Percentiles rank a stretch among this genome's conserved stretches.
phyloP scores from a whole-genome alignment of 306 rosid genomes.

The Vigna reflexopilosa region DNA sequence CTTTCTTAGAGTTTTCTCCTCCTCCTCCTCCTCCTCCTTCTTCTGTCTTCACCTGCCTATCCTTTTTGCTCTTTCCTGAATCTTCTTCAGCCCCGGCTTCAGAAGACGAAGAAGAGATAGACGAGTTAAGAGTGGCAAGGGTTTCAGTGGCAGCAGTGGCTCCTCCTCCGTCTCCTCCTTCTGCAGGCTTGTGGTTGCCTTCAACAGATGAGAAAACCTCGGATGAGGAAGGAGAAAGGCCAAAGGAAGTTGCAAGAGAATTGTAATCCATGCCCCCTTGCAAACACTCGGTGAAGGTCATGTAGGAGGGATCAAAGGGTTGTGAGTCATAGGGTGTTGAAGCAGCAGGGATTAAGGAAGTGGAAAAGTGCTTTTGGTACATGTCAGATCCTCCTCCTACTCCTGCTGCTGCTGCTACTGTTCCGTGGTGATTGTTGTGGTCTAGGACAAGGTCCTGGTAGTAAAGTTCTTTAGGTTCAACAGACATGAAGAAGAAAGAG shows the following conservation, averaged over 20 bases:
- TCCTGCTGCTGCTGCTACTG: neutral
- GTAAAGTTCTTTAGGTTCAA: conserved; percentile 58
- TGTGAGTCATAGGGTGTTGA: conserved; percentile 49
- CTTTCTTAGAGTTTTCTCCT: conserved; percentile 65
- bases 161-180: conserved; percentile 30
- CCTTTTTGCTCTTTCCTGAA: conserved; percentile 62
- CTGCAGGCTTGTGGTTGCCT: conserved; percentile 47
- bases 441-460: conserved; percentile 58
- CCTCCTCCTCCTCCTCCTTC: conserved; percentile 61
- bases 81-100: conserved; percentile 81
- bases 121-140: conserved; percentile 62
- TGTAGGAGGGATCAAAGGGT: conserved; percentile 60
- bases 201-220: conserved; percentile 63
- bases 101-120: conserved; percentile 74
- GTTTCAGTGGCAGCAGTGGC: conserved; percentile 42
- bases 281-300: conserved; percentile 65
- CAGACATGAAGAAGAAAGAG: conserved; percentile 65
- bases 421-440: conserved; percentile 45
- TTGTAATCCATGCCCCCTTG: conserved; percentile 68
- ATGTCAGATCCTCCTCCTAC: conserved; percentile 36
- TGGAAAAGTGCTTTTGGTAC: conserved; percentile 50
- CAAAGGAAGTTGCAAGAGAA: conserved; percentile 64
- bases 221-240: conserved; percentile 70
- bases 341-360: conserved; percentile 34
- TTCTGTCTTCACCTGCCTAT: conserved; percentile 53